Base-by-base conservation (phyloP, 2,329 filamentous ascomycete genomes). In the Clarireedia monteithiana region DNA sequence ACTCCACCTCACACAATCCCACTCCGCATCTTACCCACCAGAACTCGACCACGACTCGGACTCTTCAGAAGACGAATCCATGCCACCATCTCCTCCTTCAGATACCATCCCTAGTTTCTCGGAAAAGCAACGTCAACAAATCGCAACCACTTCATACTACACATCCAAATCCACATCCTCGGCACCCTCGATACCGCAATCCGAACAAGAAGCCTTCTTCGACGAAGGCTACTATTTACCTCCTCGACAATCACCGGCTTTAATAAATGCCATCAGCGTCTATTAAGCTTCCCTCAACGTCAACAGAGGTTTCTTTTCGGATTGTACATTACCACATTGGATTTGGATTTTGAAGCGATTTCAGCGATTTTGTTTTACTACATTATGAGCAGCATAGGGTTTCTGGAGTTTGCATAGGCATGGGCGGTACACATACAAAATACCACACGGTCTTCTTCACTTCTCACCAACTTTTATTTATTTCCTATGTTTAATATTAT, bases 31-130 rank as follows among this genome's bases (percentile, higher is more conserved):
- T 66, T 82, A 83, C 53, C 77, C 86, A 52, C 87, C 87, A 7
- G 86, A 89, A 69, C 81, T 90, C 57, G 78, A 84, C 62, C 77
- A 82, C 60, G 86, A 90, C 68, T 81, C 80, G 59, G 85, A 76
- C 44, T 84, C 82, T 2, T 85, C 83, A 56, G 86, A 90, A 64
- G 87, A 91, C 72, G 84, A 88, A 63, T 74, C 77, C 48, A 75
- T 89, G 82, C 88, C 88, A 6, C 85, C 85, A 20, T 68, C 68
- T 34, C 67, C 68, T 36, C 66, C 68, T n/a, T 63, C 64, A n/a
- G 54, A 60, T 49, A 27, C 77, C 38, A 73, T 89, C 53, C 75
- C 81, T 58, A 72, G 77, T 42, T 87, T 89, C 67, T 74, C 78
- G 47, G 76, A 81, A 64, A 81, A 85, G 74, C 74, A 82, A 65